These are phyloP conservation scores for Casaregolazyma suthepensis DNA, from an alignment of 1,139 yeast genomes.

Conservation along the genomic window DNA sequence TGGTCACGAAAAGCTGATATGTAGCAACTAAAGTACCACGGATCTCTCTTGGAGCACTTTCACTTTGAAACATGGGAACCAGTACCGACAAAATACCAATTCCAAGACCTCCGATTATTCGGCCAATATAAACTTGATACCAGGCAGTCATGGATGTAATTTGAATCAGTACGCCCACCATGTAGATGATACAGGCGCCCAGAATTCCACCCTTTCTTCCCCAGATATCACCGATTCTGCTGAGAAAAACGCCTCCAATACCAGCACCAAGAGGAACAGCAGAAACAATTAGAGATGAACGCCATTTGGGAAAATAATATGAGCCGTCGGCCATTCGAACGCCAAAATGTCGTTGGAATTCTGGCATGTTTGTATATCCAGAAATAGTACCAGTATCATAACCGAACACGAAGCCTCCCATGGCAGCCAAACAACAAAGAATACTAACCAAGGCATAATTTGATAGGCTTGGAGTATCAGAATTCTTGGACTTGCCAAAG, in stretches of 20 bases:
- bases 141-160: conserved; percentile 39
- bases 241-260: conserved; percentile 47
- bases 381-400: conserved; percentile 18
- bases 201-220: conserved; percentile 50
- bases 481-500: not conserved
- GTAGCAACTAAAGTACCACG: conserved; percentile 65
- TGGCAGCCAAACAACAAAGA: conserved; percentile 13
- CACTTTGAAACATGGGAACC: conserved; percentile 63
- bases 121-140: conserved; percentile 38
- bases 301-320: conserved; percentile 34
- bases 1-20: conserved; percentile 61
- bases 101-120: conserved; percentile 53
- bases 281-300: conserved; percentile 46
- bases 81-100: conserved; percentile 64
- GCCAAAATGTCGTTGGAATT: conserved; percentile 52
- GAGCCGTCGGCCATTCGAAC: conserved; percentile 14
- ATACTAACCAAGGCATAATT: conserved; percentile 9
- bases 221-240: conserved; percentile 42
- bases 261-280: conserved; percentile 50
- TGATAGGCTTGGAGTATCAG: not conserved
- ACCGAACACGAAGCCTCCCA: conserved; percentile 16
- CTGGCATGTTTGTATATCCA: conserved; percentile 59
- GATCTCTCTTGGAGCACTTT: conserved; percentile 60
- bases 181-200: conserved; percentile 41
- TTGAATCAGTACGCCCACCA: conserved; percentile 48